Conservation (phyloP, 345 rosid genomes). For the Trapa bicornis region DNA sequence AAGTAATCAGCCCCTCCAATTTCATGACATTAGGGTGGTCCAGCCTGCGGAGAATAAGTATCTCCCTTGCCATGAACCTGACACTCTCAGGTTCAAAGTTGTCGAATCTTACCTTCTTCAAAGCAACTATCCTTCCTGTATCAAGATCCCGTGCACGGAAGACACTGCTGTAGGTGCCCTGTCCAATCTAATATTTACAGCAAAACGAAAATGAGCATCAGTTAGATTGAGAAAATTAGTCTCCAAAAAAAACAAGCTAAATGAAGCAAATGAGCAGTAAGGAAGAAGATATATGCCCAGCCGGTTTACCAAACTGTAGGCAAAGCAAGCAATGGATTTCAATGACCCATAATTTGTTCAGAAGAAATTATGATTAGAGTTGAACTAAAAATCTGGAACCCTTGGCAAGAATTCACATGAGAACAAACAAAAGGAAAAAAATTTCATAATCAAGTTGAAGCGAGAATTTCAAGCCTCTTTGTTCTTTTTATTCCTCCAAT, state of each 20-base stretch:
- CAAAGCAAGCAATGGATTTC: neutral
- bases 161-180: conserved; percentile 94
- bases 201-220: neutral
- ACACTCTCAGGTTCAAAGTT: conserved; percentile 98
- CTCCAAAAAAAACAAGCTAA: neutral
- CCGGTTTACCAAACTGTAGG: too few species aligned
- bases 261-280: neutral
- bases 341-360: neutral
- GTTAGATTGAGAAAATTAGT: neutral
- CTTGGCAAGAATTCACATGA: neutral
- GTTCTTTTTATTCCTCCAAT: too few species aligned
- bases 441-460: neutral
- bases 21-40: conserved; percentile 91
- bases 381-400: neutral
- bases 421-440: neutral
- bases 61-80: conserved; percentile 96
- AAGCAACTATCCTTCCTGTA: conserved; percentile 74
- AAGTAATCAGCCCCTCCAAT: conserved; percentile 75
- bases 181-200: conserved; percentile 56
- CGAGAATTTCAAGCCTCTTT: too few species aligned
- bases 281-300: neutral
- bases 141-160: conserved; percentile 78
- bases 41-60: conserved; percentile 74
- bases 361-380: neutral
- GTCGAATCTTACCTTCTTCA: conserved; percentile 92